Percentiles rank a stretch among this genome's conserved stretches.
These are phyloP conservation scores for Chlamydomonas schloesseri DNA, from an alignment of 139 green algal genomes.

Conservation along the genomic window DNA sequence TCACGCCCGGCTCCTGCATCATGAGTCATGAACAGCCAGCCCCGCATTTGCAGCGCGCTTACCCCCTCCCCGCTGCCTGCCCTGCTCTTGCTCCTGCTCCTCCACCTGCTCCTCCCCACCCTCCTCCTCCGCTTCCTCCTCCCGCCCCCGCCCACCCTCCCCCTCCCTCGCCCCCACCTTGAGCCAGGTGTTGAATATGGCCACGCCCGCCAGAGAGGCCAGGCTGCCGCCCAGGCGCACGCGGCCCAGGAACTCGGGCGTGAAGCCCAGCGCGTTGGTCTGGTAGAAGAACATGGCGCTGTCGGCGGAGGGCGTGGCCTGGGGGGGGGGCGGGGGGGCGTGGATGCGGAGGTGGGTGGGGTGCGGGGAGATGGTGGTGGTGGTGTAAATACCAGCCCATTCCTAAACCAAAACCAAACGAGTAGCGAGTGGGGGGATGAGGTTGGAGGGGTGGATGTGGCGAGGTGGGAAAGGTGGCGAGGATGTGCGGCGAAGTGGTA, in stretches of 20 bases:
- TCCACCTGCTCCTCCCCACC: background rate
- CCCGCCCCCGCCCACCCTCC: background rate
- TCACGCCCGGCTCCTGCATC: too few relatives aligned
- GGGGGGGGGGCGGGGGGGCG: background rate
- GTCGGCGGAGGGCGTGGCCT: conserved; percentile 70
- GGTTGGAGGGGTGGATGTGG: background rate
- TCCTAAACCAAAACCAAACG: too few relatives aligned
- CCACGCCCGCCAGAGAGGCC: conserved; percentile 82
- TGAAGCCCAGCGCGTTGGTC: conserved; percentile 74
- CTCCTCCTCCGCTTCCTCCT: background rate
- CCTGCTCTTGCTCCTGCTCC: too few relatives aligned
- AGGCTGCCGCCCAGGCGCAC: conserved; percentile 88
- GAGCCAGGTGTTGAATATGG: conserved; percentile 81
- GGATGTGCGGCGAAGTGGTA: background rate
- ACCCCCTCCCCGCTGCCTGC: too few relatives aligned
- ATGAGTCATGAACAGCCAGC: too few relatives aligned
- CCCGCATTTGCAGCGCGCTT: too few relatives aligned
- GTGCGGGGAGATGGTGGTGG: too few relatives aligned
- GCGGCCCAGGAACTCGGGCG: conserved; percentile 88
- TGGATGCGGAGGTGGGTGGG: too few relatives aligned
- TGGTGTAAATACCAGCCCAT: too few relatives aligned
- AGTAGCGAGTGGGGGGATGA: background rate
- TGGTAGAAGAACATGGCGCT: conserved; percentile 81
- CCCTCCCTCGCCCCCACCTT: conserved; percentile 60
- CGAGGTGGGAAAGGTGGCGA: background rate